Evolutionary conservation across 805 yeast species (phyloP).

Genomic region (Tetrapisispora fleetii): DNA sequence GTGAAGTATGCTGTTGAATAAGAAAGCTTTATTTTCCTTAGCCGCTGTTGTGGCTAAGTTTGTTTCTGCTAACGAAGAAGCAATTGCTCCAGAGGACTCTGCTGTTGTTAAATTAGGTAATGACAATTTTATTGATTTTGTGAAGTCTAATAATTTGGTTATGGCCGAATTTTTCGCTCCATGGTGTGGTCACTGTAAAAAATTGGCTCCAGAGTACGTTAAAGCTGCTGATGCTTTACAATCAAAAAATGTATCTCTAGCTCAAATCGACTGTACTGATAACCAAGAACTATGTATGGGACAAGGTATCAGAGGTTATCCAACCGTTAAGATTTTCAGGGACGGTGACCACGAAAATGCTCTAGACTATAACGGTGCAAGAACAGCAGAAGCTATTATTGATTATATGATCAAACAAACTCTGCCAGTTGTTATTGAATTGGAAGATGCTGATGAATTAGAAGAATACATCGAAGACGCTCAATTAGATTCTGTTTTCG

Average conservation of each 20-base stretch:
- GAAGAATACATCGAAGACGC: slow-evolving; percentile 34
- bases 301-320: slow-evolving; percentile 70
- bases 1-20: slow-evolving; percentile 7
- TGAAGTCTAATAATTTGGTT: slow-evolving; percentile 66
- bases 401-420: slow-evolving; percentile 74
- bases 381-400: slow-evolving; percentile 70
- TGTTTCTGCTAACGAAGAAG: slow-evolving; percentile 28
- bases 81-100: slow-evolving; percentile 67
- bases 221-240: slow-evolving; percentile 62
- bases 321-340: slow-evolving; percentile 71
- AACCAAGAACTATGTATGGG: slow-evolving; percentile 61
- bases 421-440: slow-evolving; percentile 58
- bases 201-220: slow-evolving; percentile 69
- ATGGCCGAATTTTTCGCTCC: slow-evolving; percentile 87
- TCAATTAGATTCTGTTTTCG: slow-evolving; percentile 40
- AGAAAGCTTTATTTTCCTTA: slow-evolving; percentile 12
- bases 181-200: slow-evolving; percentile 97
- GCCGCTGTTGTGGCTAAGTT: slow-evolving; percentile 12
- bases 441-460: slow-evolving; percentile 40
- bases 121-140: slow-evolving; percentile 53
- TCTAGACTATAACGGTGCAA: slow-evolving; percentile 72
- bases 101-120: slow-evolving; percentile 76
- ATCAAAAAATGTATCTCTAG: slow-evolving; percentile 56
- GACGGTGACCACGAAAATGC: slow-evolving; percentile 33
- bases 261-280: slow-evolving; percentile 79